These are phyloP conservation scores for Dothistroma septosporum DNA, from an alignment of 2,329 filamentous ascomycete genomes.

Conservation along the genomic window DNA sequence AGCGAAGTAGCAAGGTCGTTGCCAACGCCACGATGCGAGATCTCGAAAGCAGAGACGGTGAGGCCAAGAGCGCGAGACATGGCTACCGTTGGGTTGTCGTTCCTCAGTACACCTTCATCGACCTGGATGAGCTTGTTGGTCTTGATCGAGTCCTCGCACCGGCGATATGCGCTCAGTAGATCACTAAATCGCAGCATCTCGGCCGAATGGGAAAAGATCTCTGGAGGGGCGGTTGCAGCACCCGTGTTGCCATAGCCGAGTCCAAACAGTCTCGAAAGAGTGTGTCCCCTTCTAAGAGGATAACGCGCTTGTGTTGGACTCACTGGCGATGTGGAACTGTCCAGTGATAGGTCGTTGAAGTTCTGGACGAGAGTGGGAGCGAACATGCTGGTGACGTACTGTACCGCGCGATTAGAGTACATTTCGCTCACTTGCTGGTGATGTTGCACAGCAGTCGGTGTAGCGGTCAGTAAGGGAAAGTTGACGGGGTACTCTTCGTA, in stretches of 20 bases:
- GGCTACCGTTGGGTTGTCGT: conserved; percentile 21
- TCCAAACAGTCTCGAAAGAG: conserved; percentile 17
- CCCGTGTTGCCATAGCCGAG: conserved; percentile 9
- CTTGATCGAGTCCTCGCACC: conserved; percentile 53
- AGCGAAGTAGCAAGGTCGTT: conserved; percentile 61
- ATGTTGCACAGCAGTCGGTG: conserved; percentile 22
- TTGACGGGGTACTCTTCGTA: conserved; percentile 48
- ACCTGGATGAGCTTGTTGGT: conserved; percentile 43
- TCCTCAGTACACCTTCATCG: conserved; percentile 6
- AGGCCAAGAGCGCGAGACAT: conserved; percentile 60
- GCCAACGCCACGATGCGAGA: conserved; percentile 81
- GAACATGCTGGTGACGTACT: conserved; percentile 30
- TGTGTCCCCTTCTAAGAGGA: conserved; percentile 13
- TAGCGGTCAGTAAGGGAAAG: conserved; percentile 44
- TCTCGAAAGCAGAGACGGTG: conserved; percentile 84
- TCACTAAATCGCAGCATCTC: conserved; percentile 22
- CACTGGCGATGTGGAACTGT: conserved; percentile 15
- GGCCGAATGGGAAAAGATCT: conserved; percentile 7
- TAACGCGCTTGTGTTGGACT: conserved; percentile 15
- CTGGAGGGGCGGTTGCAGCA: neutral
- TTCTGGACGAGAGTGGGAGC: conserved; percentile 29
- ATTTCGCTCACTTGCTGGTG: conserved; percentile 32
- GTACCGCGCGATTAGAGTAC: conserved; percentile 23
- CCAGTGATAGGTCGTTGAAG: conserved; percentile 29
- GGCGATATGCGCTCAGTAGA: conserved; percentile 53